These are phyloP conservation scores for Cladosporium sp. DNA, from an alignment of 2,329 filamentous ascomycete genomes.

Conservation along the genomic window DNA sequence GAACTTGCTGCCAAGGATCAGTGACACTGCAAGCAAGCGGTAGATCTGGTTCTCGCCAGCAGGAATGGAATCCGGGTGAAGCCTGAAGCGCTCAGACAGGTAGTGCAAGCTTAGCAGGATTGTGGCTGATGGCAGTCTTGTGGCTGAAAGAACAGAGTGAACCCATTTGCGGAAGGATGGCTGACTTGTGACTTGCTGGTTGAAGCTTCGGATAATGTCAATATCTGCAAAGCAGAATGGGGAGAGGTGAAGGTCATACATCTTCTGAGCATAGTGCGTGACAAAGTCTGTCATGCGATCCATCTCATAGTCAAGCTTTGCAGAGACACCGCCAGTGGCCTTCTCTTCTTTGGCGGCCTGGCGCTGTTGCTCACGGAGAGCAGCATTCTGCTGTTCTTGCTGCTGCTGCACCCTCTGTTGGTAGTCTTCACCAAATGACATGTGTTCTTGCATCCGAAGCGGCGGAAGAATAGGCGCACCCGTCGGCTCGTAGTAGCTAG, in stretches of 20 bases:
- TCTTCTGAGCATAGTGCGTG: constrained; percentile 76
- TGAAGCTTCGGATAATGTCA: constrained; percentile 61
- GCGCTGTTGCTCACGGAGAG: constrained; percentile 35
- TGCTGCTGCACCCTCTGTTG: constrained; percentile 36
- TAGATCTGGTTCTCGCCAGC: constrained; percentile 68
- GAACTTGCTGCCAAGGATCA: constrained; percentile 91
- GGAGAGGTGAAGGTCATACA: constrained; percentile 58
- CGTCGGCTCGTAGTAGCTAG: constrained; percentile 41
- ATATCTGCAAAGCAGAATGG: constrained; percentile 57
- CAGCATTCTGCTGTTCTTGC: constrained; percentile 34
- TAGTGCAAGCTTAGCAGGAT: constrained; percentile 90
- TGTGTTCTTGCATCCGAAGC: constrained; percentile 40
- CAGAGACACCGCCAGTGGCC: constrained; percentile 79
- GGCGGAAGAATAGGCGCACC: constrained; percentile 45
- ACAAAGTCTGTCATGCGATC: constrained; percentile 95
- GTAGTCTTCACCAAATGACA: constrained; percentile 36
- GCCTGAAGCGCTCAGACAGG: constrained; percentile 68
- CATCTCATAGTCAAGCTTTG: constrained; percentile 94
- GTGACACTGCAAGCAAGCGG: constrained; percentile 77
- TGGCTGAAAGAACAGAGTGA: constrained; percentile 83
- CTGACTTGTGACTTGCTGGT: constrained; percentile 58
- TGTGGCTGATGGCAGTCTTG: constrained; percentile 82
- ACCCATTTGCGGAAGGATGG: constrained; percentile 87
- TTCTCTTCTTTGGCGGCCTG: constrained; percentile 56
- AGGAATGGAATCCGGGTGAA: constrained; percentile 26